Evolutionary conservation across 2,329 filamentous ascomycete genomes (phyloP), one percentile per base, ranked within the genome.

Genomic region (Fusarium coicis): DNA sequence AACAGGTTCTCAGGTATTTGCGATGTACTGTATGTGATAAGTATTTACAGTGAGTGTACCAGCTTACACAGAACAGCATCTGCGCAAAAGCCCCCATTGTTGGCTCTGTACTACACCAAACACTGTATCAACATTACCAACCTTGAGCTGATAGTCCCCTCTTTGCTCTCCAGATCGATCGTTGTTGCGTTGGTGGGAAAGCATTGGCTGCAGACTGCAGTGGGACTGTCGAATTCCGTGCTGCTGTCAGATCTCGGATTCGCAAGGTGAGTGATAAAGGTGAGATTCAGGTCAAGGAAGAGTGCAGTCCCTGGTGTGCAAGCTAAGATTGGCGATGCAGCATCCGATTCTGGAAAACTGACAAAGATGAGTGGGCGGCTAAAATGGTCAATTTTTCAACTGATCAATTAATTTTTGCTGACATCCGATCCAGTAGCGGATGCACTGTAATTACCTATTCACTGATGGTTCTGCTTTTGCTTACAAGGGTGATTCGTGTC

Each of bases 241-340:
- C 40, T 69, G 47, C 46, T 71, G 66, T 66, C 64, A 62, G 44
- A 58, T 63, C 36, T 70, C 57, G 66, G 42, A 55, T 70, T 43
- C 34, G 39, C 40, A 28, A 73, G 70, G 57, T 73, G 61, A 73
- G 57, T 36, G 43, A 43, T 42, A 66, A 66, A 73, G 70, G 65
- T 73, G 70, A 73, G 66, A 62, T 57, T 61, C 36, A 68, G 52
- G 65, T 72, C 52, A 63, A 52, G 46, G 32, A 32, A 47, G 53
- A 60, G 67, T 61, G 60, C 53, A 44, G 32, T 56, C 49, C 59
- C 66, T 57, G 56, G 60, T 70, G 69, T 57, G 60, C 63, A 60
- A 52, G 60, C 30, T 61, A 73, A 68, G 68, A 64, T 66, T 70
- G 66, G 74, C 71, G 74, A 76, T 74, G 66, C 63, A 55, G 37